Percentiles rank a stretch among this genome's conserved stretches.
phyloP scores from a whole-genome alignment of 306 rosid species.

The Lupinus albus region DNA sequence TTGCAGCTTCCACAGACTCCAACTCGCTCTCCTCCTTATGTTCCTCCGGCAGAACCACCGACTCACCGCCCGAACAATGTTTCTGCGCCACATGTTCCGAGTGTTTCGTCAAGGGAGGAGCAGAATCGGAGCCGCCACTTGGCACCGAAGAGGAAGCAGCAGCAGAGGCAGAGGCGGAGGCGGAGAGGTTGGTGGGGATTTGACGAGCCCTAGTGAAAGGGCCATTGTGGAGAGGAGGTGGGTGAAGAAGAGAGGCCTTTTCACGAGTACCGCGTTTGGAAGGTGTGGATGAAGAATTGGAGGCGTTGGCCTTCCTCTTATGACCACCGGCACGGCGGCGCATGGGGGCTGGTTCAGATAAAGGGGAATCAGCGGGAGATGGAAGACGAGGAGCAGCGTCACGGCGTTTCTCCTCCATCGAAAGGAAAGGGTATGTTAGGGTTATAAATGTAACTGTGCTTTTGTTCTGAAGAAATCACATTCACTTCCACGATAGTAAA shows the following conservation, averaged over 20 bases:
- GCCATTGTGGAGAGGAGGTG: conserved; percentile 73
- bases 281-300: conserved; percentile 44
- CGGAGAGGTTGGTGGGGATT: conserved; percentile 56
- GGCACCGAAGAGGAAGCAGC: neutral
- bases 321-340: conserved; percentile 74
- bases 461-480: too few relatives aligned
- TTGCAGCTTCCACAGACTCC: conserved; percentile 66
- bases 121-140: conserved; percentile 18
- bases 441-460: neutral
- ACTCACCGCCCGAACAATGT: conserved; percentile 38
- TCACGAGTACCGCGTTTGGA: conserved; percentile 86
- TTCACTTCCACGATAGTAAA: too few relatives aligned
- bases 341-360: conserved; percentile 62
- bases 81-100: conserved; percentile 32
- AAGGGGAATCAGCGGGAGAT: conserved; percentile 53
- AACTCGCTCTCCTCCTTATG: conserved; percentile 58
- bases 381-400: conserved; percentile 54
- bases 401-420: conserved; percentile 85
- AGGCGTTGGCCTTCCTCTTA: conserved; percentile 62
- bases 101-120: conserved; percentile 48
- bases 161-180: conserved; percentile 4
- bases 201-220: conserved; percentile 92
- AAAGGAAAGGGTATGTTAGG: conserved; percentile 4
- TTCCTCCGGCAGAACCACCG: conserved; percentile 50
- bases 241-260: conserved; percentile 57